Evolutionary conservation across 257 asterid genomes (phyloP).

Genomic region (Buddleja alternifolia): DNA sequence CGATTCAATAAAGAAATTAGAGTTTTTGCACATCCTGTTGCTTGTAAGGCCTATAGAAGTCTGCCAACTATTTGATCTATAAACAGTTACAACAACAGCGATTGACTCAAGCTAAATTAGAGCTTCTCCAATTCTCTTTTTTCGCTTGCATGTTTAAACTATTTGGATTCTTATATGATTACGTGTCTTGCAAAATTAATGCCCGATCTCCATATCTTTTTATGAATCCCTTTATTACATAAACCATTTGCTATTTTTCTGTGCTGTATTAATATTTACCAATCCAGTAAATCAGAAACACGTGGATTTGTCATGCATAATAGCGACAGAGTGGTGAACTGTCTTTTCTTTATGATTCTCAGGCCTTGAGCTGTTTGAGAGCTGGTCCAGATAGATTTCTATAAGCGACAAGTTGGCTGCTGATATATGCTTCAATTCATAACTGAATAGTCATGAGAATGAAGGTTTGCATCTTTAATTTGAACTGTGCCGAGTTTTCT

Average conservation of each 20-base stretch:
- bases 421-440: constrained; percentile 30
- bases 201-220: background rate
- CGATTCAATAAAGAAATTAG: background rate
- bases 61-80: too few relatives aligned
- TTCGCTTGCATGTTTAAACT: background rate
- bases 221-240: background rate
- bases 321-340: background rate
- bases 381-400: constrained; percentile 16
- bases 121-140: background rate
- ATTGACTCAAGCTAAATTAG: too few relatives aligned
- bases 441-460: constrained; percentile 36
- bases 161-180: background rate
- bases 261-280: background rate
- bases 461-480: constrained; percentile 45
- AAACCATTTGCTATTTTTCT: background rate
- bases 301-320: background rate
- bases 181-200: background rate
- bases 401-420: constrained; percentile 20
- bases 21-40: background rate
- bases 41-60: too few relatives aligned
- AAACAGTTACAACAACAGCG: too few relatives aligned
- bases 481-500: constrained; percentile 5
- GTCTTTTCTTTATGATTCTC: constrained; percentile 26
- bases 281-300: background rate
- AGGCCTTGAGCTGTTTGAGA: constrained; percentile 33